Base-by-base conservation (phyloP, 768 basidiomycete genomes). In the Hygrocybe coccinea region DNA sequence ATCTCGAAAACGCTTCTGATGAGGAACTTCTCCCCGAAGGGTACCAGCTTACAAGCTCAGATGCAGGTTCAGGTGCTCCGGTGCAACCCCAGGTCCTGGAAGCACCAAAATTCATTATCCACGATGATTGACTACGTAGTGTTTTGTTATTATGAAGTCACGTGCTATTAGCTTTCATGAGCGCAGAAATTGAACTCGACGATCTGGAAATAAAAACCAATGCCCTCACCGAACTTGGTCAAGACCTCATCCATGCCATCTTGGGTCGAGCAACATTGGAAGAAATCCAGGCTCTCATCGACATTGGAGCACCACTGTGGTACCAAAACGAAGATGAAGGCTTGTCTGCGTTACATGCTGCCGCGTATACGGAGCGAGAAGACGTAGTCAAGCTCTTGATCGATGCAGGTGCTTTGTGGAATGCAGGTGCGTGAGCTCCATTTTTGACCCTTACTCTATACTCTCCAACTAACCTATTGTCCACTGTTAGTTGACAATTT, bases 361-460 rank as follows among this genome's bases (percentile, higher is more conserved):
- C 91, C 11, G 88, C 85, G 1, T 92, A 87, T 61, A 69, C 79
- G 45, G 84, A 87, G 62, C 82, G 87, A 60, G 65, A 77, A 2
- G 74, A 77, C n/a, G 73, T 95, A 14, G 77, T 88, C 10, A 78
- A 79, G 52, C 65, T 79, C 5, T 75, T 98, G 34, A 76, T 99
- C 24, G 76, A 84, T n/a, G 78, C 82, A 54, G 94, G 95, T 11
- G 94, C 91, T 1, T 66, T 92, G 0, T 99, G 97, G 97, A 97
- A 95, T 69, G 79, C 89, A 62, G 84, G 92, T 84, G 60, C 59
- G 77, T 66, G 48, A 35, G 24, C 50, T 22, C 24, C 15, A 51
- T 17, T 9, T 29, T 29, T 8, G 29, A 5, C 51, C 11, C 35
- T 29, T 25, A 17, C n/a, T n/a, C n/a, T n/a, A n/a, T n/a, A 15